These are phyloP conservation scores for Nasturtium officinale DNA, from an alignment of 345 rosid genomes.

Conservation along the genomic window DNA sequence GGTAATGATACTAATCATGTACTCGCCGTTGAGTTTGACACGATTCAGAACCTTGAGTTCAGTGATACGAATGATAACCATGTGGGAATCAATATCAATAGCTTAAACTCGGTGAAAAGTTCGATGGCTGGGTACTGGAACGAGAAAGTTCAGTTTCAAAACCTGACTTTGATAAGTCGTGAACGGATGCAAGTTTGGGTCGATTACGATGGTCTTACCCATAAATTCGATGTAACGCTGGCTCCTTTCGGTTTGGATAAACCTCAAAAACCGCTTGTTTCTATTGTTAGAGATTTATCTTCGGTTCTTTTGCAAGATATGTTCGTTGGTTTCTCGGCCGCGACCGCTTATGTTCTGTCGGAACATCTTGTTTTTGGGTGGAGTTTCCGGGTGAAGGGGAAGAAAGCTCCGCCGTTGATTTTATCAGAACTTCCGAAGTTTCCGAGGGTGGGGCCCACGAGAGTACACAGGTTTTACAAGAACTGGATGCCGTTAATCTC, in stretches of 20 bases:
- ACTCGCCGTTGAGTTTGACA: conserved; percentile 58
- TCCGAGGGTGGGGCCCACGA: conserved; percentile 39
- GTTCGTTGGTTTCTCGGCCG: conserved; percentile 66
- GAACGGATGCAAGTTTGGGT: conserved; percentile 63
- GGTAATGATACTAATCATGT: conserved; percentile 48
- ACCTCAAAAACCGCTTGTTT: conserved; percentile 55
- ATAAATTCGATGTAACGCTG: conserved; percentile 53
- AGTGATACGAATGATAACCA: conserved; percentile 46
- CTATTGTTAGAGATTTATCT: conserved; percentile 47
- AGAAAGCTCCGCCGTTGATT: conserved; percentile 41
- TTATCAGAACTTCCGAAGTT: conserved; percentile 54
- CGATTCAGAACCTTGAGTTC: conserved; percentile 30
- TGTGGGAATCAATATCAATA: conserved; percentile 53
- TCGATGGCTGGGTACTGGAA: conserved; percentile 40
- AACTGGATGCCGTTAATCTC: conserved; percentile 41
- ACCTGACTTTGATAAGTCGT: conserved; percentile 55
- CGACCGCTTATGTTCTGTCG: conserved; percentile 41
- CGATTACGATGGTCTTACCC: conserved; percentile 59
- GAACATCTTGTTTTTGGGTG: conserved; percentile 63
- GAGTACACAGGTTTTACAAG: conserved; percentile 31
- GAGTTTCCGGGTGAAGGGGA: conserved; percentile 57
- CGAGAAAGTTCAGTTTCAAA: conserved; percentile 21
- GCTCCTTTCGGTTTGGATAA: conserved; percentile 45
- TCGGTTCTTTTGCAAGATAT: conserved; percentile 39
- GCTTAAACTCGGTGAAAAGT: conserved; percentile 36